Percentiles rank a stretch among this genome's conserved stretches.
Conservation (phyloP, 345 rosid species). For the sweet orange (Citrus sinensis) region DVS_A1.0 CM039169.1:33805501-33806000, state of each 20-base stretch:
- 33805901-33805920: constrained; percentile 66
- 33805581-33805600: constrained; percentile 88
- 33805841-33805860: not conserved
- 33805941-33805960: constrained; percentile 65
- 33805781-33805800: not conserved
- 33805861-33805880: not conserved
- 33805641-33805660: constrained; percentile 16
- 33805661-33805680: not conserved
- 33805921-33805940: constrained; percentile 76
- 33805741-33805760: not conserved
- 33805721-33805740: not conserved
- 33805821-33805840: not conserved
- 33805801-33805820: not conserved
- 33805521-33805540: constrained; percentile 68
- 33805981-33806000: constrained; percentile 98
- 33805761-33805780: not conserved
- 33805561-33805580: constrained; percentile 75
- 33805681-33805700: not conserved
- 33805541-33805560: constrained; percentile 79
- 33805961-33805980: constrained; percentile 75
- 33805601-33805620: constrained; percentile 92
- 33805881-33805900: not conserved
- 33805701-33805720: not conserved
- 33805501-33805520: constrained; percentile 71
- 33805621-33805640: constrained; percentile 30